These are phyloP conservation scores for Actinomucor elegans DNA, from an alignment of 371 early-diverging fungal species.

Conservation along the genomic window DNA sequence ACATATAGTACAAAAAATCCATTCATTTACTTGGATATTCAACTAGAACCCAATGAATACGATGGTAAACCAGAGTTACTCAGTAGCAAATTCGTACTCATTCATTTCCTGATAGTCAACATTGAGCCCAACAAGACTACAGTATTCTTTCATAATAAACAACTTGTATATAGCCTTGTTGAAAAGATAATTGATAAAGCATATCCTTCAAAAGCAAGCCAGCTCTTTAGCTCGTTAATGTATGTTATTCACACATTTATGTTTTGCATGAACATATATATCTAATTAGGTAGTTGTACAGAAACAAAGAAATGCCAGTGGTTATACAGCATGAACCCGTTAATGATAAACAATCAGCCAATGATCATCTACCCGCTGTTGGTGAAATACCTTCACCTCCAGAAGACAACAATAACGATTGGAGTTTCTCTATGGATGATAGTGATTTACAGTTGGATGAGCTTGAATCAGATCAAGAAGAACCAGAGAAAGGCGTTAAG, in stretches of 20 bases:
- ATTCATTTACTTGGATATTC: constrained; percentile 38
- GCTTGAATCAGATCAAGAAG: too few relatives aligned
- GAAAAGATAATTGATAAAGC: constrained; percentile 14
- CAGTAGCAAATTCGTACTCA: neutral
- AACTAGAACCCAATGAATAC: constrained; percentile 25
- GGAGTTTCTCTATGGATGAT: neutral
- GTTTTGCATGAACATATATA: too few relatives aligned
- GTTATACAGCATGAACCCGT: too few relatives aligned
- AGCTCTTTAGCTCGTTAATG: neutral
- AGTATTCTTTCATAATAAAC: constrained; percentile 34
- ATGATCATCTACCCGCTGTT: too few relatives aligned
- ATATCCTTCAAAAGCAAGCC: constrained; percentile 13
- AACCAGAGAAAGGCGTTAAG: too few relatives aligned
- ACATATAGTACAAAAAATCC: constrained; percentile 23
- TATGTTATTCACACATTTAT: too few relatives aligned
- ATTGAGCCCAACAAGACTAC: constrained; percentile 43
- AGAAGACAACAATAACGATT: neutral
- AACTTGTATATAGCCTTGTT: constrained; percentile 19
- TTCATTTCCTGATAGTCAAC: constrained; percentile 28
- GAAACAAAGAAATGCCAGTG: too few relatives aligned
- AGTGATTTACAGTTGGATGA: too few relatives aligned
- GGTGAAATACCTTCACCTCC: neutral
- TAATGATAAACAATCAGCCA: too few relatives aligned
- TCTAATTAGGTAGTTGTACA: too few relatives aligned
- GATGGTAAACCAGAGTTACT: constrained; percentile 28